These are phyloP conservation scores for Fusarium sp. DNA, from an alignment of 2,329 filamentous ascomycete genomes.

Conservation along the genomic window DNA sequence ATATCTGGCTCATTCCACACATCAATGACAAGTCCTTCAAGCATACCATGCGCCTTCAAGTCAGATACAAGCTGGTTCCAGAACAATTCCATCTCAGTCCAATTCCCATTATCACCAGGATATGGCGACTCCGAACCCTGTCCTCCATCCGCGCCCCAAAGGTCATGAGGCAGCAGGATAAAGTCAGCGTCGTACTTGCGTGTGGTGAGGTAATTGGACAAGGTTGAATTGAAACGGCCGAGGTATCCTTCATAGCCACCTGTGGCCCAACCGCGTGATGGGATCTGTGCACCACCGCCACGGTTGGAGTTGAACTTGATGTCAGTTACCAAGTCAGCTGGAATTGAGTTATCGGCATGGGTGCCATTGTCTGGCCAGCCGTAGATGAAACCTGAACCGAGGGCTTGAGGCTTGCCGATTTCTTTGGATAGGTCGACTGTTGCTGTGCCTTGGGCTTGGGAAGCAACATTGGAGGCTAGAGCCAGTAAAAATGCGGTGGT, in stretches of 20 bases:
- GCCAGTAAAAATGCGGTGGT: background rate
- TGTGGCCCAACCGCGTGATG: background rate
- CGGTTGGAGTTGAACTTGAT: slow-evolving; percentile 1
- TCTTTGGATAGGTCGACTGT: background rate
- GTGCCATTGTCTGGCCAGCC: background rate
- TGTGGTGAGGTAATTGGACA: background rate
- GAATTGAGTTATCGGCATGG: rapidly evolving
- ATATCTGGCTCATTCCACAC: slow-evolving; percentile 9
- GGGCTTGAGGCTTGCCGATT: rapidly evolving
- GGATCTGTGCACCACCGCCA: background rate
- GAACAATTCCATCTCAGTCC: background rate
- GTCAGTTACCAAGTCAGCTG: background rate
- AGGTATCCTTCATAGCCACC: background rate
- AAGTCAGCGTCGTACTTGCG: background rate
- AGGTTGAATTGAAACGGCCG: background rate
- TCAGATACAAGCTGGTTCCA: background rate
- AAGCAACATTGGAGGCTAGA: background rate
- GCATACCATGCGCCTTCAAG: background rate
- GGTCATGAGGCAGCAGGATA: background rate
- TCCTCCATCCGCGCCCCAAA: background rate
- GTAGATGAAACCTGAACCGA: background rate
- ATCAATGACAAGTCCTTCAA: background rate
- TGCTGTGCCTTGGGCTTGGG: background rate
- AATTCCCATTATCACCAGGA: background rate
- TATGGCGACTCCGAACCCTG: background rate